Conservation (phyloP, 495 filamentous ascomycete species). For the Cercophora sp. region DNA sequence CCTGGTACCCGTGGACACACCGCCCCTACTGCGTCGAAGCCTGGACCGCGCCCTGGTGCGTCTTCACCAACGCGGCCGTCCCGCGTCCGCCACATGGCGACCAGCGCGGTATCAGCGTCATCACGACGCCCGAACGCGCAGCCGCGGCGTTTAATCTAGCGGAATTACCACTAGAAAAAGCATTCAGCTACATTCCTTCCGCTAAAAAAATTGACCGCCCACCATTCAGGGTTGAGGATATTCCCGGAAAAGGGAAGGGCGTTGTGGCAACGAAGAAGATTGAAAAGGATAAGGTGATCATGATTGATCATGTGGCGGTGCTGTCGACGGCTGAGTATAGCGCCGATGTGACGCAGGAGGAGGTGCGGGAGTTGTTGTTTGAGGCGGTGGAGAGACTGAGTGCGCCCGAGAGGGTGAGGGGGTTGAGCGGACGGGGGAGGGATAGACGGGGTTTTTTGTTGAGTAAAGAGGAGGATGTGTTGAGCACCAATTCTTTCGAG, state of each 20-base stretch:
- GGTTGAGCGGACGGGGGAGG: conserved; percentile 50
- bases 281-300: conserved; percentile 21
- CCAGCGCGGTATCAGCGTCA: conserved; percentile 26
- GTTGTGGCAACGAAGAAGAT: conserved; percentile 27
- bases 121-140: conserved; percentile 31
- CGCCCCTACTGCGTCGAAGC: conserved; percentile 24
- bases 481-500: conserved; percentile 53
- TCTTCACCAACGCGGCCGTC: conserved; percentile 31
- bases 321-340: conserved; percentile 26
- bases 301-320: conserved; percentile 27
- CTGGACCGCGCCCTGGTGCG: conserved; percentile 23
- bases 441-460: conserved; percentile 60
- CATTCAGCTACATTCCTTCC: conserved; percentile 11
- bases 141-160: conserved; percentile 20
- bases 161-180: conserved; percentile 14
- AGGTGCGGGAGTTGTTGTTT: conserved; percentile 26
- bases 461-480: conserved; percentile 61
- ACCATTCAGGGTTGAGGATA: conserved; percentile 12
- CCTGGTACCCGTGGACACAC: conserved; percentile 33
- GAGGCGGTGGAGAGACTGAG: conserved; percentile 21
- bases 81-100: conserved; percentile 1
- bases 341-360: conserved; percentile 19
- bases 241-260: conserved; percentile 31
- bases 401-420: conserved; percentile 16
- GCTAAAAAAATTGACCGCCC: conserved; percentile 4